A percentile compares a stretch with the other conserved stretches of the same genome.
These are phyloP conservation scores for Neonectria punicea DNA, from an alignment of 2,329 filamentous ascomycete species.

Conservation along the genomic window DNA sequence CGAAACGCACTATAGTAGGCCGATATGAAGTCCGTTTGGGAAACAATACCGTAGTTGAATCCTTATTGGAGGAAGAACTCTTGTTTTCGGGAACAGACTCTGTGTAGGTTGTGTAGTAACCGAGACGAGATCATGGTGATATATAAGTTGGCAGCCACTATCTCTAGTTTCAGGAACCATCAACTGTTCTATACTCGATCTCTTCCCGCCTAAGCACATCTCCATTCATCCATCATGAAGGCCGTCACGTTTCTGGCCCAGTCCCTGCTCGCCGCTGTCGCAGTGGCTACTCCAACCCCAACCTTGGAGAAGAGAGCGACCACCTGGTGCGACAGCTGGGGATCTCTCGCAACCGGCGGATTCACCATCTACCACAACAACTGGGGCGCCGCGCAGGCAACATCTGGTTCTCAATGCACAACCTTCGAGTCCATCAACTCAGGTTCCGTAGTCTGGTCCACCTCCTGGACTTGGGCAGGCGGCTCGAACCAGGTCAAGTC, in stretches of 20 bases:
- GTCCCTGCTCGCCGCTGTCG: conserved; percentile 44
- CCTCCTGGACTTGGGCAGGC: conserved; percentile 55
- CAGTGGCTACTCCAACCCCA: conserved; percentile 41
- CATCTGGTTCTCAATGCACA: conserved; percentile 55
- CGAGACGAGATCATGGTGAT: background rate
- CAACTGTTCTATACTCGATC: background rate
- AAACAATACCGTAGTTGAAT: conserved; percentile 20
- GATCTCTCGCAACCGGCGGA: conserved; percentile 48
- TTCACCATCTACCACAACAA: conserved; percentile 65
- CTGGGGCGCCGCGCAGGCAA: conserved; percentile 55
- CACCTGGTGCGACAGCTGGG: conserved; percentile 54
- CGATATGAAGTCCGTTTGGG: conserved; percentile 3
- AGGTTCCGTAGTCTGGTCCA: conserved; percentile 53
- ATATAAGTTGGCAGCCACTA: background rate
- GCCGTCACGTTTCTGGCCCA: conserved; percentile 34
- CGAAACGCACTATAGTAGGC: background rate
- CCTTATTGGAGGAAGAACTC: conserved; percentile 22
- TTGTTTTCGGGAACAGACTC: background rate
- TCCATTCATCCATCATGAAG: conserved; percentile 34
- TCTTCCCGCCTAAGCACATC: background rate
- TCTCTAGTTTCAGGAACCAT: background rate
- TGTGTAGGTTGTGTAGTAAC: background rate
- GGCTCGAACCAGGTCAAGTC: conserved; percentile 55
- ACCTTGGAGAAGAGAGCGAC: conserved; percentile 49
- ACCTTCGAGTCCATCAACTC: conserved; percentile 50